These are phyloP conservation scores for Corynespora cassiicola DNA, from an alignment of 2,329 filamentous ascomycete species.

Conservation along the genomic window DNA sequence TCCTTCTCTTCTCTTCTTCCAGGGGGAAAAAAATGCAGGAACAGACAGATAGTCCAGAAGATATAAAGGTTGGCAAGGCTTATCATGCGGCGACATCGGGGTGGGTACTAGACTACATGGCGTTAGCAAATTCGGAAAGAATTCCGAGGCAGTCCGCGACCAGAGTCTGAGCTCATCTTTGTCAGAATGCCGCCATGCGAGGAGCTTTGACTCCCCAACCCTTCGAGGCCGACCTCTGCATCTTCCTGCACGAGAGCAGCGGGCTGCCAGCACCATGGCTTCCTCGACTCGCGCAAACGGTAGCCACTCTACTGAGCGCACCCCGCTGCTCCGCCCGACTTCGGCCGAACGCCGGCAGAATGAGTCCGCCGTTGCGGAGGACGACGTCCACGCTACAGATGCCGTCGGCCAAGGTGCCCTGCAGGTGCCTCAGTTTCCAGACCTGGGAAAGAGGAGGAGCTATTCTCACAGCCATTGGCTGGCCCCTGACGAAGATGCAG, in stretches of 20 bases:
- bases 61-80: too few relatives aligned
- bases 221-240: too few relatives aligned
- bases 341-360: slow-evolving; percentile 17
- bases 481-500: slow-evolving; percentile 26
- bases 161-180: too few relatives aligned
- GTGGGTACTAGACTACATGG: neutral
- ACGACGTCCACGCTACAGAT: slow-evolving; percentile 26
- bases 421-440: slow-evolving; percentile 27
- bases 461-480: slow-evolving; percentile 32
- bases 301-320: slow-evolving; percentile 33
- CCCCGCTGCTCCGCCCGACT: slow-evolving; percentile 34
- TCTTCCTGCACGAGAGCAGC: too few relatives aligned
- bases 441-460: slow-evolving; percentile 26
- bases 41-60: too few relatives aligned
- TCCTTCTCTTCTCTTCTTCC: slow-evolving; percentile 4
- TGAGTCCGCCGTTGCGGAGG: slow-evolving; percentile 27
- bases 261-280: slow-evolving; percentile 17
- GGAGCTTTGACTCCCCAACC: too few relatives aligned
- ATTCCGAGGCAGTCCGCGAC: too few relatives aligned
- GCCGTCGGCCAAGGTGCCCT: slow-evolving; percentile 29
- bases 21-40: too few relatives aligned
- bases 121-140: too few relatives aligned
- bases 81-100: slow-evolving; percentile 9
- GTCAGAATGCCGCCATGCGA: too few relatives aligned
- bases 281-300: slow-evolving; percentile 11